Percentiles rank a stretch among this genome's conserved stretches.
phyloP scores from a whole-genome alignment of 257 asterid species.

The Euphrasia confusa region DNA sequence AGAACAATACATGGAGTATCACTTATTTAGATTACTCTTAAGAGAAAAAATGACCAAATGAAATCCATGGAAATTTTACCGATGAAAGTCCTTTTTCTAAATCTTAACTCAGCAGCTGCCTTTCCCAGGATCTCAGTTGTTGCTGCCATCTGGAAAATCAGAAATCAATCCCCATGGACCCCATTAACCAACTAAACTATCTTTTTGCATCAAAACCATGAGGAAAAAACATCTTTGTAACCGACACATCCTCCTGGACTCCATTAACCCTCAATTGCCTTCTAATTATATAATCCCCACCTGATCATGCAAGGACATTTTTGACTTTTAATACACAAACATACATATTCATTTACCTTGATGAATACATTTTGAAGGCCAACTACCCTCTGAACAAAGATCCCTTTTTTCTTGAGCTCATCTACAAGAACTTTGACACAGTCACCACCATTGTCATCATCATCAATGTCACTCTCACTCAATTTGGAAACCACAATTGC shows the following conservation, averaged over 20 bases:
- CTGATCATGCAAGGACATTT: no score
- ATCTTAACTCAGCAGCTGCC: slow-evolving; percentile 76
- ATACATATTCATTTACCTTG: slow-evolving; percentile 37
- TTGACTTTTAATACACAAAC: no score
- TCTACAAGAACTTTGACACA: slow-evolving; percentile 64
- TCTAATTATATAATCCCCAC: no score
- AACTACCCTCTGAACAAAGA: slow-evolving; percentile 62
- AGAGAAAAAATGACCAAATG: not conserved
- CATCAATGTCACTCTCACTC: not conserved
- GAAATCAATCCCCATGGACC: slow-evolving; percentile 11
- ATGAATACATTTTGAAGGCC: slow-evolving; percentile 81
- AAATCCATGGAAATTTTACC: slow-evolving; percentile 36
- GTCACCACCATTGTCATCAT: slow-evolving; percentile 20
- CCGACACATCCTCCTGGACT: no score
- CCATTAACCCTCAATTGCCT: no score
- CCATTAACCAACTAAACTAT: not conserved
- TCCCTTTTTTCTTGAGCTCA: slow-evolving; percentile 56
- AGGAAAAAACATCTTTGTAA: no score
- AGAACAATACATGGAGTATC: not conserved
- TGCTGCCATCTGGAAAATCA: slow-evolving; percentile 70
- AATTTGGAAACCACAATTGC: slow-evolving; percentile 58
- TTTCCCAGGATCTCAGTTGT: slow-evolving; percentile 54
- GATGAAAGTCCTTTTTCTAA: slow-evolving; percentile 74
- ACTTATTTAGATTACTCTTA: not conserved
- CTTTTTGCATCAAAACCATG: no score